These are phyloP conservation scores for Aspergillus carbonarius DNA, from an alignment of 2,329 filamentous ascomycete species.

Conservation along the genomic window DNA sequence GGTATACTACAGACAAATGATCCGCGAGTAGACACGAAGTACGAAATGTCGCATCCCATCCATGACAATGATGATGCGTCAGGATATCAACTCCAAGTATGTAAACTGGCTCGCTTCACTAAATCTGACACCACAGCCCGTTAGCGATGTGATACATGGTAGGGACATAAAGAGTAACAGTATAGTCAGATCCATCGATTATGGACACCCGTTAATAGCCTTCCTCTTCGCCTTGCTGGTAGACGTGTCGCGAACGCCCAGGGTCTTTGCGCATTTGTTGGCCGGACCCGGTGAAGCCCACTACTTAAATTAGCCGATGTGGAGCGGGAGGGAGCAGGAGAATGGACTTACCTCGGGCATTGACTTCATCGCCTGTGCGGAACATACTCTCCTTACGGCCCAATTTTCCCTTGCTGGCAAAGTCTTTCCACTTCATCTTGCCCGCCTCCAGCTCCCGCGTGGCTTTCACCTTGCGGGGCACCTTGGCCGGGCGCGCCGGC, in stretches of 20 bases:
- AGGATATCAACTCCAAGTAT: not conserved
- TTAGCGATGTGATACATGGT: conserved; percentile 8
- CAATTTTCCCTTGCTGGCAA: conserved; percentile 69
- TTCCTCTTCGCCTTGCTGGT: conserved; percentile 73
- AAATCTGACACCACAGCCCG: conserved; percentile 8
- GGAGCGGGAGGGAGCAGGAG: conserved; percentile 2
- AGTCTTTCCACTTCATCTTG: conserved; percentile 94
- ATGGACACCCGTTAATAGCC: conserved; percentile 39
- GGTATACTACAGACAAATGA: not conserved
- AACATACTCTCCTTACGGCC: conserved; percentile 97
- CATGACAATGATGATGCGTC: not conserved
- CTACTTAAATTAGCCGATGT: conserved; percentile 51
- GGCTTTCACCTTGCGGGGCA: conserved; percentile 77
- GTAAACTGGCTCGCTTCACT: not conserved
- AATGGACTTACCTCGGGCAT: conserved; percentile 69
- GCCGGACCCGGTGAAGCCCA: conserved; percentile 94
- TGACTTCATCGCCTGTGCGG: conserved; percentile 80
- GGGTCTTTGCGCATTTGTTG: conserved; percentile 94
- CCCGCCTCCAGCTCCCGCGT: conserved; percentile 87
- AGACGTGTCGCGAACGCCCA: conserved; percentile 77
- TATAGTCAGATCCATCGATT: not conserved
- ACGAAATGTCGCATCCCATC: not conserved
- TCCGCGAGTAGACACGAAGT: not conserved
- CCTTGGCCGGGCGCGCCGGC: conserved; percentile 62
- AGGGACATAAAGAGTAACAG: not conserved